Percentiles rank a stretch among this genome's conserved stretches.
phyloP scores from a whole-genome alignment of 192 early-diverging fungal species.

The Backusella tarrabulga region DNA sequence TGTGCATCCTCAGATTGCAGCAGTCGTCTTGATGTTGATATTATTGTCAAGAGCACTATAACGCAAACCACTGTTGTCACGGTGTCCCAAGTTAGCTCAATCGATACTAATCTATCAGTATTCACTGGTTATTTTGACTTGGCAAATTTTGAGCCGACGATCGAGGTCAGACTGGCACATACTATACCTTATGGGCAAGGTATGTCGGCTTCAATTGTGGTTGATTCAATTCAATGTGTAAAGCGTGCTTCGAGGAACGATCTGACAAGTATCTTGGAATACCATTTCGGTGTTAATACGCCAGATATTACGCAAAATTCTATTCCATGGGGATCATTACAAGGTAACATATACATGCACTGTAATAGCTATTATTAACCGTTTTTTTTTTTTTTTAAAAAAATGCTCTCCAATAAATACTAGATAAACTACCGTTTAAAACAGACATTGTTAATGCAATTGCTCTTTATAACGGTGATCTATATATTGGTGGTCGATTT shows the following conservation, averaged over 20 bases:
- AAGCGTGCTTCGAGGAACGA: conserved; percentile 10
- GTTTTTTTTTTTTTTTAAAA: neutral
- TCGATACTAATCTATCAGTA: conserved; percentile 1
- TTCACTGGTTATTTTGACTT: conserved; percentile 30
- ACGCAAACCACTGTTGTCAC: neutral
- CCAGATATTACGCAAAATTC: neutral
- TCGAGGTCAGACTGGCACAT: conserved; percentile 12
- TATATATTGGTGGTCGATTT: conserved; percentile 62
- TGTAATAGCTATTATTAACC: neutral
- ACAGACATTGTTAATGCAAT: conserved; percentile 46
- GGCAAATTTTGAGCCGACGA: conserved; percentile 20
- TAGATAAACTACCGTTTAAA: conserved; percentile 34
- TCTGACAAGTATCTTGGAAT: conserved; percentile 26
- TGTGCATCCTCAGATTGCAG: conserved; percentile 23
- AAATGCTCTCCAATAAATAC: conserved; percentile 11
- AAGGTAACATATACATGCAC: neutral
- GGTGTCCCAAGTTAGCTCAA: neutral
- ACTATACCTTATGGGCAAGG: neutral
- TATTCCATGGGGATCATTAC: conserved; percentile 18
- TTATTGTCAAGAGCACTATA: neutral
- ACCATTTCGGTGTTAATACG: neutral
- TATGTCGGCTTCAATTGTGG: conserved; percentile 10
- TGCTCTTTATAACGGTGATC: conserved; percentile 31
- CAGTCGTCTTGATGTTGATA: conserved; percentile 21
- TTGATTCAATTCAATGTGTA: conserved; percentile 27